Base-by-base conservation (phyloP, 2,329 filamentous ascomycete species). In the Penicillium verrucosum region DNA sequence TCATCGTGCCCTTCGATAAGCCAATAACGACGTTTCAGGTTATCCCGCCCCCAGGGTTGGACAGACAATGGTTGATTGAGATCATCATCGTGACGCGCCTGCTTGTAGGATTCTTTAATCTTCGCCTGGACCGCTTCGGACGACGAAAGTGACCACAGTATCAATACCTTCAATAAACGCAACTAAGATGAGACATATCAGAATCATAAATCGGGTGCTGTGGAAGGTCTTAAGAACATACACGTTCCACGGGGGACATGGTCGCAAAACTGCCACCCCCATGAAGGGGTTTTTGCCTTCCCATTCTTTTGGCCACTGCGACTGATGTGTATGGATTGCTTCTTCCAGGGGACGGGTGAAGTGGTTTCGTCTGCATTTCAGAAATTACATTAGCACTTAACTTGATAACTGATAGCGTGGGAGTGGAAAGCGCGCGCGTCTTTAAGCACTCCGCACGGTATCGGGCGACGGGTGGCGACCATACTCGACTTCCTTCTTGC, bases 401-500 rank as follows among this genome's bases (percentile, higher is more conserved):
- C 56, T 48, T 27, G 49, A 41, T 38, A 56, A 60, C 57, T 51
- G 52, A 44, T 53, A 25, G 32, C 42, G 30, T 16, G 23, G 34
- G 49, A 32, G 42, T 37, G 44, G 37, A 59, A 57, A 34, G 21
- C 9, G 60, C 60, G 60, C 60, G 60, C 59, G 48, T 48, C 9
- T 40, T 32, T 25, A 10, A 36, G 40, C 38, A 32, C 47, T 57
- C 52, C 41, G 61, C 58, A 57, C 51, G 46, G 54, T 53, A 59
- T 51, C 41, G 30, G 58, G 56, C 30, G 53, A 54, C 25, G 54
- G 63, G 68, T 70, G 70, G 61, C 61, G 60, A 64, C 79, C 91
- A 76, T 85, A 97, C 94, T 99, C 96, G 72, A 97, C 90, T 77
- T 96, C 92, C 74, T 99, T 96, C 81, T 99, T 97, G 75, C 94